Evolutionary conservation across 2,329 filamentous ascomycete species (phyloP), one percentile per base, ranked within the genome.

Genomic region (Verticillium klebahnii): DNA sequence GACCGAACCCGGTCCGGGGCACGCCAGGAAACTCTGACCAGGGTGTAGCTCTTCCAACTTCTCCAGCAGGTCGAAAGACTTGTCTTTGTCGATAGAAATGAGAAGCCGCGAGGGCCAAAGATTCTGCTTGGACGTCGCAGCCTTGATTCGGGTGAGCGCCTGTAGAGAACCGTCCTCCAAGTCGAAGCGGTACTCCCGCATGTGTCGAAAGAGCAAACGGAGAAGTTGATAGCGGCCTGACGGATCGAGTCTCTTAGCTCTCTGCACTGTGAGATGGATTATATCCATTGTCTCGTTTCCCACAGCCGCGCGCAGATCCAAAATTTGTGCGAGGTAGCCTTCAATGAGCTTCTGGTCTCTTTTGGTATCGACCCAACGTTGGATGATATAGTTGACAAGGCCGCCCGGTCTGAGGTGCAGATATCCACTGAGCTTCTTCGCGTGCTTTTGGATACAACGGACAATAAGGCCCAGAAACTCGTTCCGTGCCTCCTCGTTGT

Each of bases 211-310:
- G 1, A 71, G 36, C 1, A 71, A 62, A 0, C 65, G 67, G 5
- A 72, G 62, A 1, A 71, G 50, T 0, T 66, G 62, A 25, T 70
- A 72, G n/a, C 57, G 57, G 7, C 14, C 17, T 6, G 15, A n/a
- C 4, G 17, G 14, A 14, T 50, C 32, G 55, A 57, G 55, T 11
- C 55, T 8, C 1, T 39, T 17, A 6, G 23, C 23, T 4, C 14
- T 14, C 12, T 15, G 12, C n/a, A 40, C 14, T 5, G 39, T 5
- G 15, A 19, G n/a, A 15, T 32, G 25, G 19, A 45, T 23, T 2
- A 9, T 25, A 6, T 17, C 12, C 7, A 57, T 14, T 11, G 25
- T n/a, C 14, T 32, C 29, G 11, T 19, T 4, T 5, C 19, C 9
- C 2, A 3, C 7, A 12, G 57, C 23, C 25, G 17, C 25, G 23